Conservation (phyloP, 2,329 filamentous ascomycete genomes). For the Talaromyces sp. region DNA sequence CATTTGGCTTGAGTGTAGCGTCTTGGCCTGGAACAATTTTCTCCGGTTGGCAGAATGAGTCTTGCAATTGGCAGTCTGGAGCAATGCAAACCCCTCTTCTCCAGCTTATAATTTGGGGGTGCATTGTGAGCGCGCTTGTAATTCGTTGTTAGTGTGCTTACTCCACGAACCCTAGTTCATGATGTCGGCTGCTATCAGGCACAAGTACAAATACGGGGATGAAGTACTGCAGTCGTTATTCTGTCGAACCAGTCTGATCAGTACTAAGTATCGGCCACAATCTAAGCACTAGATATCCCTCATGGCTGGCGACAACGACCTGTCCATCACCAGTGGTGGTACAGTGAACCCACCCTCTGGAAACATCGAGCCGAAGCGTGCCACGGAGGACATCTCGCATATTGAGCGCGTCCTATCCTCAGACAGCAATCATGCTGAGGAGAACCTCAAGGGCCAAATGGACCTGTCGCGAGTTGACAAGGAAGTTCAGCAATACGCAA, state of each 20-base stretch:
- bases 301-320: neutral
- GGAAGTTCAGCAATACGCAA: constrained; percentile 68
- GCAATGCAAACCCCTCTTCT: neutral
- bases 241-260: neutral
- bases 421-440: constrained; percentile 40
- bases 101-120: neutral
- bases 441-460: constrained; percentile 41
- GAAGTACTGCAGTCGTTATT: neutral
- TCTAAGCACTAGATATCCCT: neutral
- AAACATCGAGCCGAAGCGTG: neutral
- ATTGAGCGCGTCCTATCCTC: constrained; percentile 51
- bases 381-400: constrained; percentile 36
- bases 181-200: neutral
- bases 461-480: constrained; percentile 55
- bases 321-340: neutral
- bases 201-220: neutral
- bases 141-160: neutral
- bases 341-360: neutral
- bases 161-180: neutral
- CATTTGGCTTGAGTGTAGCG: neutral
- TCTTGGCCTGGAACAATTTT: neutral
- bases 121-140: neutral
- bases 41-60: neutral
- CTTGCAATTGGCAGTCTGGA: neutral
- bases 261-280: neutral